Evolutionary conservation across 2,329 filamentous ascomycete genomes (phyloP).

Genomic region (Colletotrichum sojae): DNA sequence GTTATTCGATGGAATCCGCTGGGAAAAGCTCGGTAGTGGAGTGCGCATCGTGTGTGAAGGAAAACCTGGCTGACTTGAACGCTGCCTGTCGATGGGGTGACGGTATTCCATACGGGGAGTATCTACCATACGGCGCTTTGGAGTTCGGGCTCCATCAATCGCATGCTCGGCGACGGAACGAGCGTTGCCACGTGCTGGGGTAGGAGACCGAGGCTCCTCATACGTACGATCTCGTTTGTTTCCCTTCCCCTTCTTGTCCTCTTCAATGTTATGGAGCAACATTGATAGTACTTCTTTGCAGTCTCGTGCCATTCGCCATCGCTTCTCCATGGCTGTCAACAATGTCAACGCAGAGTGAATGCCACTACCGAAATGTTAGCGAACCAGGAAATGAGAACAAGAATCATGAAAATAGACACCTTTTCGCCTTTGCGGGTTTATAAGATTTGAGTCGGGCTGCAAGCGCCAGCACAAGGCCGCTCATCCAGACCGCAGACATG

Average conservation of each 20-base stretch:
- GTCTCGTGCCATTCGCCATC: slow-evolving; percentile 35
- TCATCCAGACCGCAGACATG: slow-evolving; percentile 54
- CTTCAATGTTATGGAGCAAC: slow-evolving; percentile 16
- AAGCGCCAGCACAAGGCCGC: slow-evolving; percentile 53
- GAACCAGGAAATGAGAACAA: not conserved
- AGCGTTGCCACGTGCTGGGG: not conserved
- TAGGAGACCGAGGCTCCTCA: not conserved
- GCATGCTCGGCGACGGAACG: not conserved
- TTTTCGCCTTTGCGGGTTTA: not conserved
- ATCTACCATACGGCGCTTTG: not conserved
- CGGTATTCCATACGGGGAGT: not conserved
- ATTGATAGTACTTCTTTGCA: slow-evolving; percentile 33
- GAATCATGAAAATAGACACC: not conserved
- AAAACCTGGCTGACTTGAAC: not conserved
- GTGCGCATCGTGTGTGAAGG: not conserved
- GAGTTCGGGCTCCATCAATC: not conserved
- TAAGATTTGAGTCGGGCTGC: slow-evolving; percentile 40
- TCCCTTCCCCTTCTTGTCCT: not conserved
- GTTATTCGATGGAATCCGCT: not conserved
- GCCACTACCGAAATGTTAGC: slow-evolving; percentile 17
- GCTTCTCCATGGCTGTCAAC: slow-evolving; percentile 8
- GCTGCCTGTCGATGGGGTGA: not conserved
- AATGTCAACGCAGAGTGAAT: slow-evolving; percentile 15
- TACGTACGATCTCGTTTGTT: slow-evolving; percentile 14
- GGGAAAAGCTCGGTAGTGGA: not conserved